Evolutionary conservation across 306 rosid genomes (phyloP).

Genomic region (Cercis canadensis): DNA sequence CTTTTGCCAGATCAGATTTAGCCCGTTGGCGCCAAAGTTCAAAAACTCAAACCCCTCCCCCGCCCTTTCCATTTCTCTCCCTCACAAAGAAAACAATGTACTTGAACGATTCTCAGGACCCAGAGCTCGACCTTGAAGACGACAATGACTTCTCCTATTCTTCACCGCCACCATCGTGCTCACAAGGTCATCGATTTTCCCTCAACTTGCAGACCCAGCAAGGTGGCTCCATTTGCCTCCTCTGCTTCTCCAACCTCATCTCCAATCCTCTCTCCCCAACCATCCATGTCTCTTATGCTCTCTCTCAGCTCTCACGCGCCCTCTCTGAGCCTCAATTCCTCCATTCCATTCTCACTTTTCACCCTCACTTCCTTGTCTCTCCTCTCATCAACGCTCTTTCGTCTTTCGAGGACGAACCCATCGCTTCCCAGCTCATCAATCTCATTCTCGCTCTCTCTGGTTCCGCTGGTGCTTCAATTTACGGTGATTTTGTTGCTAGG

Average conservation of each 20-base stretch:
- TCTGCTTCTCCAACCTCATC: conserved; percentile 85
- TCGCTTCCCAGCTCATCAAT: conserved; percentile 62
- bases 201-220: conserved; percentile 62
- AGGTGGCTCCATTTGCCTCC: conserved; percentile 84
- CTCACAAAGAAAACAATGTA: conserved; percentile 36
- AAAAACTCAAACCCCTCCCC: background rate
- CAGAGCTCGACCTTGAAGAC: conserved; percentile 16
- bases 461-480: conserved; percentile 42
- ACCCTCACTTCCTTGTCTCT: conserved; percentile 74
- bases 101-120: conserved; percentile 43
- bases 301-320: conserved; percentile 82
- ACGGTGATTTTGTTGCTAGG: conserved; percentile 55
- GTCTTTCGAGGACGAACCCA: conserved; percentile 68
- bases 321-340: conserved; percentile 68
- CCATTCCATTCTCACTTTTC: conserved; percentile 66
- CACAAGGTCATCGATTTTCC: conserved; percentile 83
- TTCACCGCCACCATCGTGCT: conserved; percentile 43
- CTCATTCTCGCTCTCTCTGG: conserved; percentile 58
- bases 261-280: conserved; percentile 81
- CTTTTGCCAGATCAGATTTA: too few species aligned
- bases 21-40: conserved; percentile 48
- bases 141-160: conserved; percentile 26
- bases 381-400: conserved; percentile 72
- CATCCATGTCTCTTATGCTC: conserved; percentile 84
- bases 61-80: background rate